Percentiles rank a stretch among this genome's conserved stretches.
phyloP scores from a whole-genome alignment of 2,329 filamentous ascomycete species.

The Tolypocladium paradoxum region DNA sequence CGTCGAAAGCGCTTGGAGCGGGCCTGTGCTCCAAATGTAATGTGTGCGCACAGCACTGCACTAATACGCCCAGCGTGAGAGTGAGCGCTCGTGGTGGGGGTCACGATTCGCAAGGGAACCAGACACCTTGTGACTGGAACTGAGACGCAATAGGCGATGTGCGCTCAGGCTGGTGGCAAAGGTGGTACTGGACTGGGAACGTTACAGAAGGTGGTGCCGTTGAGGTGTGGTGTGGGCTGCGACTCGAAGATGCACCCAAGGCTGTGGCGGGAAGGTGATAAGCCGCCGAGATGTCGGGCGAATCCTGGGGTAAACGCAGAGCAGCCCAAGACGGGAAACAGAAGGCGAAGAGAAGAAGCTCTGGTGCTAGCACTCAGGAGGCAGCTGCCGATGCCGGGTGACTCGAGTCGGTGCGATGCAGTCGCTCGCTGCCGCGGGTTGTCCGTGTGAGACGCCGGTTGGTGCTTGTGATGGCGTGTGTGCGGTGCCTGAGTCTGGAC shows the following conservation, averaged over 20 bases:
- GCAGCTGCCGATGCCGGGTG: neutral
- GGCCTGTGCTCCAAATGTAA: neutral
- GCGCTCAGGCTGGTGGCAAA: neutral
- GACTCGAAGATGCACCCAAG: neutral
- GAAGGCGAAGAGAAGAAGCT: neutral
- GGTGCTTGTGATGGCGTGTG: neutral
- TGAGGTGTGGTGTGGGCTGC: neutral
- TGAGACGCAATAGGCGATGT: neutral
- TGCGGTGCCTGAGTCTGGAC: neutral
- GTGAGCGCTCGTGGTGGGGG: neutral
- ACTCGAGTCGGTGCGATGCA: neutral
- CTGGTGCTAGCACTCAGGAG: neutral
- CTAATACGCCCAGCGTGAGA: neutral
- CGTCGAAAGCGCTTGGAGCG: neutral
- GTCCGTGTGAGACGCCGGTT: neutral
- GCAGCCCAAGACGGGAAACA: too few relatives aligned
- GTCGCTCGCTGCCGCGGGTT: neutral
- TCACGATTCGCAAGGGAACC: neutral
- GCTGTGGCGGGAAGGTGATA: conserved; percentile 9
- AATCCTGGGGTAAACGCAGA: neutral
- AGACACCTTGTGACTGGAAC: neutral
- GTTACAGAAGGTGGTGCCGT: conserved; percentile 7
- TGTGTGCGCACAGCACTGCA: neutral
- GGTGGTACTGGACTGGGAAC: neutral
- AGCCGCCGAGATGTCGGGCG: neutral